These are phyloP conservation scores for Boletellus deceptivus DNA, from an alignment of 1,284 basidiomycete species.

Conservation along the genomic window DNA sequence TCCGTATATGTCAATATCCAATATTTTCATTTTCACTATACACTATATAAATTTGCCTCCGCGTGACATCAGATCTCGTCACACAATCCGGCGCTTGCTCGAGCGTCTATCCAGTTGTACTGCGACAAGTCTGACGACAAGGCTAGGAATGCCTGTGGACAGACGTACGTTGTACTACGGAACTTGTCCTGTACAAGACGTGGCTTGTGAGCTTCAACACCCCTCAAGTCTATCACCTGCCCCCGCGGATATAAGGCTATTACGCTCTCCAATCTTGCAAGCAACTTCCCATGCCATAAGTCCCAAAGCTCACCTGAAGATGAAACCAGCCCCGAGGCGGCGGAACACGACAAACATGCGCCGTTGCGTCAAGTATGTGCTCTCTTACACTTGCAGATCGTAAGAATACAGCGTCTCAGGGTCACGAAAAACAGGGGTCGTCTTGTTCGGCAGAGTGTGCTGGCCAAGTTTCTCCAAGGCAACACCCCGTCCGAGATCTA, in stretches of 20 bases:
- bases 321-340: not conserved
- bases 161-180: too few species aligned
- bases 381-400: not conserved
- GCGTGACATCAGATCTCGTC: too few species aligned
- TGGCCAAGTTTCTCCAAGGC: not conserved
- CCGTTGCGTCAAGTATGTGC: too few species aligned
- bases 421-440: not conserved
- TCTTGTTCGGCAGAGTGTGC: not conserved
- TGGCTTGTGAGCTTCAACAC: slow-evolving; percentile 9
- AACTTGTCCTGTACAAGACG: not conserved
- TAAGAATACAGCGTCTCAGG: not conserved
- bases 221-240: not conserved
- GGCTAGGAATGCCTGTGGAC: too few species aligned
- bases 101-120: slow-evolving; percentile 5
- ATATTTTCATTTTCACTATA: not conserved
- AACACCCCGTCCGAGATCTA: too few species aligned
- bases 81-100: not conserved
- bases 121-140: slow-evolving; percentile 14
- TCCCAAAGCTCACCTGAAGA: not conserved
- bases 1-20: not conserved
- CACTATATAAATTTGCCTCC: too few species aligned
- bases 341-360: not conserved
- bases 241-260: not conserved
- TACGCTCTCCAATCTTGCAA: not conserved
- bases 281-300: slow-evolving; percentile 4